Evolutionary conservation across 495 filamentous ascomycete species (phyloP).

Genomic region (Aspergillus saccharolyticus): DNA sequence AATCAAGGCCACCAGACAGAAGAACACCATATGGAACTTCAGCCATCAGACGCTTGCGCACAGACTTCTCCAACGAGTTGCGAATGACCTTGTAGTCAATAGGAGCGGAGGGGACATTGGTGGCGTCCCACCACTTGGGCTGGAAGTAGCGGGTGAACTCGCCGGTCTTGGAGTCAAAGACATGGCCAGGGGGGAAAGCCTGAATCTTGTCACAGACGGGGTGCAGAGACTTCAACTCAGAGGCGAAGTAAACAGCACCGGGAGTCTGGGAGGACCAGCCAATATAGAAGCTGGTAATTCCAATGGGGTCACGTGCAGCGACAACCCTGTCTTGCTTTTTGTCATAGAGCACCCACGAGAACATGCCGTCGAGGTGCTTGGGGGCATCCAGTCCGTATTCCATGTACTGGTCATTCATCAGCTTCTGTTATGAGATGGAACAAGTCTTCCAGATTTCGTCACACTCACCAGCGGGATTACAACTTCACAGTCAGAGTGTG

Average conservation of each 20-base stretch:
- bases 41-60: constrained; percentile 95
- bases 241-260: constrained; percentile 87
- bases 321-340: constrained; percentile 84
- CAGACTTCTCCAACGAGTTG: constrained; percentile 78
- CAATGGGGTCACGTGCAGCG: constrained; percentile 93
- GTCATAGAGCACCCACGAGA: constrained; percentile 97
- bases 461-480: constrained; percentile 86
- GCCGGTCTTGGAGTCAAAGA: constrained; percentile 89
- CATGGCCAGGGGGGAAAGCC: constrained; percentile 87
- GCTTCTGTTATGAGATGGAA: background rate
- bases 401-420: constrained; percentile 62
- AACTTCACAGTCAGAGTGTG: constrained; percentile 95
- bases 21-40: constrained; percentile 97
- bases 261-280: constrained; percentile 81
- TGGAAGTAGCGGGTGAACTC: constrained; percentile 80
- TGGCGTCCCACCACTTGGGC: constrained; percentile 87
- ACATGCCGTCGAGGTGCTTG: constrained; percentile 97
- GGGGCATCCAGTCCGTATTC: constrained; percentile 90
- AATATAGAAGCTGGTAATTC: constrained; percentile 95
- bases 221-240: constrained; percentile 89
- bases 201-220: constrained; percentile 94
- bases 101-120: constrained; percentile 67
- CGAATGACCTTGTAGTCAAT: constrained; percentile 78
- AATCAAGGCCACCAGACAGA: constrained; percentile 92
- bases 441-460: background rate